Percentiles rank a stretch among this genome's conserved stretches.
Conservation (phyloP, 2,329 filamentous ascomycete species). For the Ophiostoma novo-ulmi region DNA sequence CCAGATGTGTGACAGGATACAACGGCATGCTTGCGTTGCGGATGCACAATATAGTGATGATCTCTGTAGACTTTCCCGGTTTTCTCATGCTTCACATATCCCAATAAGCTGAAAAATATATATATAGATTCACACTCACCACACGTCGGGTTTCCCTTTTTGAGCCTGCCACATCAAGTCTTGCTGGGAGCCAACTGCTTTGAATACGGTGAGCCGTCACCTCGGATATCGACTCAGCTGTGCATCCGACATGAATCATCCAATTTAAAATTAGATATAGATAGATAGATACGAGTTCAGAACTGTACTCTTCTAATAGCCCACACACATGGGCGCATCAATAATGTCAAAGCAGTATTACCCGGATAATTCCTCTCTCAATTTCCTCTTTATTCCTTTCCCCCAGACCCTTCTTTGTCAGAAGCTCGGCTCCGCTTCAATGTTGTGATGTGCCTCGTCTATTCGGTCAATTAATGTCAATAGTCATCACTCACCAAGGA, state of each 20-base stretch:
- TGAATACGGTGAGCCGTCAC: not conserved
- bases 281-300: not conserved
- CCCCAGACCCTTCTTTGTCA: not conserved
- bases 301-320: not conserved
- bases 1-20: not conserved
- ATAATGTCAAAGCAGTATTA: not conserved
- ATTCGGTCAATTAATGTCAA: not conserved
- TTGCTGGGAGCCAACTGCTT: not conserved
- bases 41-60: not conserved
- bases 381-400: not conserved
- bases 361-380: not conserved
- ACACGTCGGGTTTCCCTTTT: not conserved
- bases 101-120: not conserved
- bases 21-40: not conserved
- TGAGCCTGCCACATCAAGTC: not conserved
- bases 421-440: not conserved
- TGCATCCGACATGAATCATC: conserved; percentile 5
- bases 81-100: not conserved
- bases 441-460: conserved; percentile 2
- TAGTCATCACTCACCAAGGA: not conserved
- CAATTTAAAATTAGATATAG: not conserved
- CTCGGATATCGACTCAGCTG: conserved; percentile 1
- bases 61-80: not conserved
- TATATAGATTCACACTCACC: not conserved
- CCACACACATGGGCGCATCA: not conserved